Base-by-base conservation (phyloP, 768 basidiomycete species). In the Trichaptum fuscoviolaceum region DNA sequence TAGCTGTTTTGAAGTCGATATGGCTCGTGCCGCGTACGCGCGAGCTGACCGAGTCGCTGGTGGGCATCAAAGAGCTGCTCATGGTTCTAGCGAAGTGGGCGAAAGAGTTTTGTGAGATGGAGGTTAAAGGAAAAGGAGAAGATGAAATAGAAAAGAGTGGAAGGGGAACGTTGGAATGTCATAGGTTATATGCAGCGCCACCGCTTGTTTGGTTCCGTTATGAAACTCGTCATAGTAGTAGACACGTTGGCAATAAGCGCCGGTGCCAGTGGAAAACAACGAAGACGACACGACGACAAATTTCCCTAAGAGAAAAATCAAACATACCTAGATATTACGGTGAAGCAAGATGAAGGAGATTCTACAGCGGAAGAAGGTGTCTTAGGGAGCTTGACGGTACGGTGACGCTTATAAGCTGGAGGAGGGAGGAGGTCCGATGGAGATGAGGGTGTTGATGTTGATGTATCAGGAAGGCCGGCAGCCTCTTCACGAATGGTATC, bases 1-100 rank as follows among this genome's bases (percentile, higher is more conserved):
- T 96, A 69, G 96, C 96, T n/a, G 94, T 96, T 84, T 96, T 95
- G 87, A 96, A 96, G 80, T 98, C 92, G 81, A 93, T 89, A 77
- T 93, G 90, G 71, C 85, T 87, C 65, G 87, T 86, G 70, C 91
- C 91, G 67, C 91, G 87, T 65, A 84, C 85, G 69, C 91, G 88
- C 74, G 87, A 83, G 70, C 83, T 86, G 85, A 90, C 81, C 66
- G 89, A 84, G 69, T 92, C 89, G 73, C 77, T 77, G 70, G 86
- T 84, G 64, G 88, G 89, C 76, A 87, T 81, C 72, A 68, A 80
- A 81, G 35, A 69, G 67, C 71, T 71, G 67, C 78, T 76, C 79
- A 88, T 83, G 79, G 84, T 84, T 74, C 79, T 86, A 77, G 70
- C 64, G 63, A 64, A 58, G 6, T 58, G 35, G 15, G 64, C 25